Percentiles rank a stretch among this genome's conserved stretches.
Conservation (phyloP, 768 basidiomycete species). For the Steccherinum ochraceum region DNA sequence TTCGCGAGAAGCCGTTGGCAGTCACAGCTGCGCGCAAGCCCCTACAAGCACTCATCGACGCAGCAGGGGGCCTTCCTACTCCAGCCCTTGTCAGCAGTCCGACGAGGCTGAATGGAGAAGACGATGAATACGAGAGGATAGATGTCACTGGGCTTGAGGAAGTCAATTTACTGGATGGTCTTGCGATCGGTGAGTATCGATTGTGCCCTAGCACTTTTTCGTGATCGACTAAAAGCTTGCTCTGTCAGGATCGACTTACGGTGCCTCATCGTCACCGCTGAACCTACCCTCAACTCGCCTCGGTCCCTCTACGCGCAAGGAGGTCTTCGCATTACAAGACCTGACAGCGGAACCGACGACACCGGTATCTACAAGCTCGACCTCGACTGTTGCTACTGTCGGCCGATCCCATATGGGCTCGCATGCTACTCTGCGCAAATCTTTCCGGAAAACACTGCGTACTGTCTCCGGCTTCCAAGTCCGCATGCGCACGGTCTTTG, state of each 20-base stretch:
- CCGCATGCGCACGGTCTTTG: conserved; percentile 91
- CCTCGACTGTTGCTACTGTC: conserved; percentile 1
- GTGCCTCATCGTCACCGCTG: too few relatives aligned
- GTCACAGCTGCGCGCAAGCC: conserved; percentile 33
- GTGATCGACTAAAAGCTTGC: conserved; percentile 45
- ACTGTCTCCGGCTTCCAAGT: conserved; percentile 83
- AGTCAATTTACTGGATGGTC: conserved; percentile 60
- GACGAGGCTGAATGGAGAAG: conserved; percentile 21
- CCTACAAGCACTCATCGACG: conserved; percentile 26
- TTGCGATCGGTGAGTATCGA: conserved; percentile 55
- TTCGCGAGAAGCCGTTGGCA: conserved; percentile 71
- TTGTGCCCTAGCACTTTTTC: too few relatives aligned
- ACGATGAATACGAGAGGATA: conserved; percentile 28
- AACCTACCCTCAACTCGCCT: conserved; percentile 66
- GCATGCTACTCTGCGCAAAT: conserved; percentile 72
- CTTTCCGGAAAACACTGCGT: conserved; percentile 72
- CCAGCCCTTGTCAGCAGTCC: conserved; percentile 12
- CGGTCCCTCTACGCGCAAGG: conserved; percentile 59
- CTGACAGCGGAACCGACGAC: conserved; percentile 33
- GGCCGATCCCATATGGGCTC: conserved; percentile 1
- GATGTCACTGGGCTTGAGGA: conserved; percentile 52
- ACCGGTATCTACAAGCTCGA: conserved; percentile 22
- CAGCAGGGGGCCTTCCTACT: conserved; percentile 26
- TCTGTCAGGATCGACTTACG: neutral
- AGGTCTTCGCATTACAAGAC: conserved; percentile 54